Evolutionary conservation across 768 basidiomycete species (phyloP).

Genomic region (Podaxis rugospora): DNA sequence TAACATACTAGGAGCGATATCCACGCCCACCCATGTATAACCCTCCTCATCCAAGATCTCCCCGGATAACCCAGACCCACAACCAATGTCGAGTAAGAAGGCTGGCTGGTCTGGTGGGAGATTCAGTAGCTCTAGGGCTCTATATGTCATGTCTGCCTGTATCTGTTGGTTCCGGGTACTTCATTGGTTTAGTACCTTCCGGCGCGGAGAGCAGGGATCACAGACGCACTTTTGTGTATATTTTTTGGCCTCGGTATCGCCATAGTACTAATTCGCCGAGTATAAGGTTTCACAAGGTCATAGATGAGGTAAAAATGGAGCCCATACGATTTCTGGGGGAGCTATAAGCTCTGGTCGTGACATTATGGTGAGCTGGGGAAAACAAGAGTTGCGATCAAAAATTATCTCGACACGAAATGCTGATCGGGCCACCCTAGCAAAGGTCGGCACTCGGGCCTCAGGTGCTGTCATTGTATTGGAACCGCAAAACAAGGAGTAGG

Average conservation of each 20-base stretch:
- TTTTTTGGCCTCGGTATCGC: conserved; percentile 91
- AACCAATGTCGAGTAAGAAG: conserved; percentile 92
- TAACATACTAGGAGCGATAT: conserved; percentile 96
- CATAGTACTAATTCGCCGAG: conserved; percentile 74
- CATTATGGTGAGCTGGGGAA: conserved; percentile 38
- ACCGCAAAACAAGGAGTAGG: no score
- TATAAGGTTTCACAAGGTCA: conserved; percentile 3
- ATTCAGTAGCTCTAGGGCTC: conserved; percentile 88
- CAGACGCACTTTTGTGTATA: conserved; percentile 87
- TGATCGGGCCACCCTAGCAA: background rate
- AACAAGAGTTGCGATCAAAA: conserved; percentile 15
- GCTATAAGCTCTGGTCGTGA: conserved; percentile 86
- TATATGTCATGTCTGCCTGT: conserved; percentile 95
- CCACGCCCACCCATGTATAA: conserved; percentile 89
- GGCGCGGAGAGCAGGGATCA: background rate
- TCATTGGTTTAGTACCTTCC: conserved; percentile 12
- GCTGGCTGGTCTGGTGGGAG: conserved; percentile 77
- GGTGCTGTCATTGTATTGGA: no score
- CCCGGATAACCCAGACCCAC: conserved; percentile 94
- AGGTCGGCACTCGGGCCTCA: background rate
- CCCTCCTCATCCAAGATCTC: conserved; percentile 96
- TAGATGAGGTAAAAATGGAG: background rate
- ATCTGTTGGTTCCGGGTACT: conserved; percentile 96
- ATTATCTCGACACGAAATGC: conserved; percentile 23
- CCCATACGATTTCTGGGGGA: conserved; percentile 84